Percentiles rank a stretch among this genome's conserved stretches.
Evolutionary conservation across 345 rosid genomes (phyloP).

Genomic region (Punica granatum): DNA sequence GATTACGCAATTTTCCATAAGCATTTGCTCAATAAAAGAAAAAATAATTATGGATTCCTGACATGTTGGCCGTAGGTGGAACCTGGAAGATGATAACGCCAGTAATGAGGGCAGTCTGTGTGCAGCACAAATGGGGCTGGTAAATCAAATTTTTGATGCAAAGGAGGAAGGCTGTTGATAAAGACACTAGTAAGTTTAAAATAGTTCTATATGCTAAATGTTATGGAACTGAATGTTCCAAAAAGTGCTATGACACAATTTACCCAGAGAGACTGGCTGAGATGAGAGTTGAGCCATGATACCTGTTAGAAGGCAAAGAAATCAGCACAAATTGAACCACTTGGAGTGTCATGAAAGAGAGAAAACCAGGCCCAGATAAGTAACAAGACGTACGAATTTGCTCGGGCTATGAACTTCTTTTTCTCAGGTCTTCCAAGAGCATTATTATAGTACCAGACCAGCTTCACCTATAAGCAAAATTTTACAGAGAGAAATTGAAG

Average conservation of each 20-base stretch:
- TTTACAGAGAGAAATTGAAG: background rate
- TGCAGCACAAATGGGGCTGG: slow-evolving; percentile 93
- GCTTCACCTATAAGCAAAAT: slow-evolving; percentile 54
- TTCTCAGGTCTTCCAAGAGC: slow-evolving; percentile 82
- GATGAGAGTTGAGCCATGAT: slow-evolving; percentile 89
- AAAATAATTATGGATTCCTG: background rate
- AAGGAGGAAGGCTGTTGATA: slow-evolving; percentile 58
- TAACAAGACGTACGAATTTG: slow-evolving; percentile 41
- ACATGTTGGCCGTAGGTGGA: background rate
- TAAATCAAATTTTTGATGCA: slow-evolving; percentile 92
- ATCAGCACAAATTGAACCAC: background rate
- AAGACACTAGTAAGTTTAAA: background rate
- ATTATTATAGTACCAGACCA: slow-evolving; percentile 87
- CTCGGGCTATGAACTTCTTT: slow-evolving; percentile 77
- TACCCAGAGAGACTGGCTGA: slow-evolving; percentile 99
- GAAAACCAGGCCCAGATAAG: background rate
- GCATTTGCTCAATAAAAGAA: background rate
- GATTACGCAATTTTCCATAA: background rate
- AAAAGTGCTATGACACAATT: background rate
- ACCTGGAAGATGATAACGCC: slow-evolving; percentile 97
- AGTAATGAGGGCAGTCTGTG: slow-evolving; percentile 97
- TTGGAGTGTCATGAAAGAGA: slow-evolving; percentile 2
- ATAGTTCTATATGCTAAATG: background rate
- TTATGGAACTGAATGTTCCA: background rate
- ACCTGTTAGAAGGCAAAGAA: slow-evolving; percentile 33